A percentile compares a stretch with the other conserved stretches of the same genome.
Conservation (phyloP, 2,329 filamentous ascomycete genomes). For the Pseudocercospora pini-densiflorae region DNA sequence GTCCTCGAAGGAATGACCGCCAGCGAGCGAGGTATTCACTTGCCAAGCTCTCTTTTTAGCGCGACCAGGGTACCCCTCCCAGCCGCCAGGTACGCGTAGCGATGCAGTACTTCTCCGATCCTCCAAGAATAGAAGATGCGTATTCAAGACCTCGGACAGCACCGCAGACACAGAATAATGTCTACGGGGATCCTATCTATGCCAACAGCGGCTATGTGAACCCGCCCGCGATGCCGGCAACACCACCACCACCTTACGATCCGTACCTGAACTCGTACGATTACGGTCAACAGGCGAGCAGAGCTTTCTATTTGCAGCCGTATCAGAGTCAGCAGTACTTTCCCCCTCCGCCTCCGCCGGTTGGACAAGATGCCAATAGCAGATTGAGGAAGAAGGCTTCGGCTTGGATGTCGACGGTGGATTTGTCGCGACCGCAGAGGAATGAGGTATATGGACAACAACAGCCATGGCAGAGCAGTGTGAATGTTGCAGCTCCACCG, state of each 20-base stretch:
- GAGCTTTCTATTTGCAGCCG: constrained; percentile 20
- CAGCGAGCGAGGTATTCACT: not conserved
- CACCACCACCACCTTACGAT: constrained; percentile 28
- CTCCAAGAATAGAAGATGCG: not conserved
- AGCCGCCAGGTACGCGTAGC: constrained; percentile 11
- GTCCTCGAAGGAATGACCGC: not conserved
- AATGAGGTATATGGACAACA: constrained; percentile 4
- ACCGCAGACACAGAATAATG: constrained; percentile 6
- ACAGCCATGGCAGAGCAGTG: constrained; percentile 25
- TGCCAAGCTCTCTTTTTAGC: constrained; percentile 11
- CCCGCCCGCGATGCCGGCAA: constrained; percentile 4
- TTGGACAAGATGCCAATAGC: constrained; percentile 3
- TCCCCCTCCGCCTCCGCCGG: not conserved
- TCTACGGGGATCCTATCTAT: constrained; percentile 8
- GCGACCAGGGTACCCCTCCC: constrained; percentile 1
- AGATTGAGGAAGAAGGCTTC: constrained; percentile 22
- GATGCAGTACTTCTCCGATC: constrained; percentile 14
- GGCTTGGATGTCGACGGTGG: constrained; percentile 20
- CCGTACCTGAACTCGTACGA: constrained; percentile 14
- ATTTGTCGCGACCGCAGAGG: constrained; percentile 14
- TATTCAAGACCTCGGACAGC: not conserved
- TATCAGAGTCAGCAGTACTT: constrained; percentile 21
- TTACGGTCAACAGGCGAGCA: constrained; percentile 15
- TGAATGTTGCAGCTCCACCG: constrained; percentile 10
- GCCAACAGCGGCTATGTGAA: constrained; percentile 11